These are phyloP conservation scores for Santalum album DNA, from an alignment of 164 flowering plant genomes.

Conservation along the genomic window DNA sequence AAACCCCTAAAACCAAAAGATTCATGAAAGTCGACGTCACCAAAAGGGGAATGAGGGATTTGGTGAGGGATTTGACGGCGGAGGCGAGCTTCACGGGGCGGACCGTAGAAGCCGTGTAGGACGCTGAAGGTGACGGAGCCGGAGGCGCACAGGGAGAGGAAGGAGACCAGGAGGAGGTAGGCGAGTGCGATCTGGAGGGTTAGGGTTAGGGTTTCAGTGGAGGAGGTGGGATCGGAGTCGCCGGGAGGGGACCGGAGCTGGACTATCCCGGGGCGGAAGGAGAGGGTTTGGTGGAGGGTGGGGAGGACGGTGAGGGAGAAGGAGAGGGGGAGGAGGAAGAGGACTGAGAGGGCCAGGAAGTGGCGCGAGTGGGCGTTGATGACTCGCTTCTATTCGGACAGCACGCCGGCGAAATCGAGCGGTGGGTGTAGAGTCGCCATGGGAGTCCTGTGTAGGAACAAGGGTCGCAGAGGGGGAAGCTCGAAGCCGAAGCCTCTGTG, in stretches of 20 bases:
- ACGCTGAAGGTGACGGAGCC: conserved; percentile 50
- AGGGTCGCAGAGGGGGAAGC: no score
- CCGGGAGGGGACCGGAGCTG: background rate
- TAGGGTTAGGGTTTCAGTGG: background rate
- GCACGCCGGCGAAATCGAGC: conserved; percentile 20
- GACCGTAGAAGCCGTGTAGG: conserved; percentile 59
- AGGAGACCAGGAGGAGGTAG: conserved; percentile 12
- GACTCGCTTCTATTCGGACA: conserved; percentile 44
- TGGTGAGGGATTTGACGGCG: conserved; percentile 29
- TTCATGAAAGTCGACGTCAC: conserved; percentile 17
- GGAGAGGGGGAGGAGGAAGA: conserved; percentile 13
- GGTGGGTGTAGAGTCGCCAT: conserved; percentile 1
- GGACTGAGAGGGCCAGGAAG: conserved; percentile 60
- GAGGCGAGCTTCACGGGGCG: conserved; percentile 54
- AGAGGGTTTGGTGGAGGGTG: conserved; percentile 11
- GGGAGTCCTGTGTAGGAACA: no score
- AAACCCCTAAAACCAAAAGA: conserved; percentile 6
- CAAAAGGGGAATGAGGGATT: conserved; percentile 33
- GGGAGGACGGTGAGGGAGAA: conserved; percentile 17
- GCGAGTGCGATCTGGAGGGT: conserved; percentile 10
- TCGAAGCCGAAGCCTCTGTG: no score
- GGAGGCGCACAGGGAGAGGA: conserved; percentile 34
- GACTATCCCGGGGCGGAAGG: background rate
- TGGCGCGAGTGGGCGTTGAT: conserved; percentile 68
- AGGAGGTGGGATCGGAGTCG: no score